Conservation (phyloP, 495 filamentous ascomycete genomes). For the Neurospora terricola region DNA sequence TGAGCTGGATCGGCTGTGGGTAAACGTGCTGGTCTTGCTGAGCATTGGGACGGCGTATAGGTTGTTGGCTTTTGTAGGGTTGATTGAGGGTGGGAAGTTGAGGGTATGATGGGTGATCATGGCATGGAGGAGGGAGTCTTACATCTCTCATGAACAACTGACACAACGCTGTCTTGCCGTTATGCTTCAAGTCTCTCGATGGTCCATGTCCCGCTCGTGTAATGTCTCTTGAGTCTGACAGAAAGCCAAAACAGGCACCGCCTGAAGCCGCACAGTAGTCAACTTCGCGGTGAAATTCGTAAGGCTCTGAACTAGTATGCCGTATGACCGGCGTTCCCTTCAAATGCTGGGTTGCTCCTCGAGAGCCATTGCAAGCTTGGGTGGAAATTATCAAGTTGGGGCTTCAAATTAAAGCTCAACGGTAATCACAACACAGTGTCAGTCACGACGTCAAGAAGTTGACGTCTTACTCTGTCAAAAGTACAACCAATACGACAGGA, state of each 20-base stretch:
- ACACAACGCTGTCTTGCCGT: not conserved
- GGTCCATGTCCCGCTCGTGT: not conserved
- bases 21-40: constrained; percentile 29
- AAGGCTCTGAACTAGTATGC: not conserved
- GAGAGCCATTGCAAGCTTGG: too few relatives aligned
- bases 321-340: not conserved
- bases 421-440: not conserved
- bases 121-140: not conserved
- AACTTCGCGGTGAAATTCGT: not conserved
- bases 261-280: not conserved
- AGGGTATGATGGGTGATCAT: not conserved
- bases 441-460: not conserved
- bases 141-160: not conserved
- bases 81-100: constrained; percentile 15
- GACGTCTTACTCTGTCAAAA: not conserved
- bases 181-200: not conserved
- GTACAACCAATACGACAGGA: not conserved
- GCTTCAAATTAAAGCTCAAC: not conserved
- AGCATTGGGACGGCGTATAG: constrained; percentile 31
- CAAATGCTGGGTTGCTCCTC: not conserved
- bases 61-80: constrained; percentile 31
- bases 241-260: not conserved
- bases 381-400: too few relatives aligned
- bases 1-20: constrained; percentile 24
- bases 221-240: not conserved